phyloP scores from a whole-genome alignment of 2,329 filamentous ascomycete genomes.

The Orbilia brochopaga region DNA sequence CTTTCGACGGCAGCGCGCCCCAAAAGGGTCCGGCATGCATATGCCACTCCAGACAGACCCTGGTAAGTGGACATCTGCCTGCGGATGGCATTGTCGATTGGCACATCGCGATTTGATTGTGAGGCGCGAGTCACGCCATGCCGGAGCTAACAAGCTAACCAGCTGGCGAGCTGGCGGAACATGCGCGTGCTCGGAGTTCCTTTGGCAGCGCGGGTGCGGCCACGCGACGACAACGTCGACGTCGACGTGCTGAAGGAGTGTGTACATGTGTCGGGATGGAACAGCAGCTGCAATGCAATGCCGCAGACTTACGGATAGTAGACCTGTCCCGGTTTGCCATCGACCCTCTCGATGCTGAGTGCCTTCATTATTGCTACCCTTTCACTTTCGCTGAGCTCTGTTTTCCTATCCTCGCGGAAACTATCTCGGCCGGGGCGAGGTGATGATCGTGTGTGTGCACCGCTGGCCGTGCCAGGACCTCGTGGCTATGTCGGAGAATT shows the following conservation, averaged over 20 bases:
- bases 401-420: too few species aligned
- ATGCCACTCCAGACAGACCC: slow-evolving; percentile 10
- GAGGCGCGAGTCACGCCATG: slow-evolving; percentile 36
- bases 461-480: neutral
- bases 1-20: slow-evolving; percentile 25
- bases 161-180: too few species aligned
- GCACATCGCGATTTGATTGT: slow-evolving; percentile 12
- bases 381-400: slow-evolving; percentile 26
- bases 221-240: slow-evolving; percentile 4
- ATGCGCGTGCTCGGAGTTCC: slow-evolving; percentile 16
- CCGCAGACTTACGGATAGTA: slow-evolving; percentile 72
- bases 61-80: slow-evolving; percentile 7
- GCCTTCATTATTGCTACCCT: slow-evolving; percentile 62
- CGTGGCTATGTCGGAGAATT: slow-evolving; percentile 33
- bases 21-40: slow-evolving; percentile 21
- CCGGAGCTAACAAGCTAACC: too few species aligned
- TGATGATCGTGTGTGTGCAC: neutral
- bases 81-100: neutral
- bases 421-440: neutral
- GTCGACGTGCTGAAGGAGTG: slow-evolving; percentile 23
- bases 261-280: slow-evolving; percentile 46
- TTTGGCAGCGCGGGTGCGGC: slow-evolving; percentile 6
- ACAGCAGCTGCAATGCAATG: slow-evolving; percentile 23
- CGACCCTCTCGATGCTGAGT: slow-evolving; percentile 71
- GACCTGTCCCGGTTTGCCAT: slow-evolving; percentile 84